phyloP scores from a whole-genome alignment of 108 stramenopile genomes.

The Skeletonema costatum region DNA sequence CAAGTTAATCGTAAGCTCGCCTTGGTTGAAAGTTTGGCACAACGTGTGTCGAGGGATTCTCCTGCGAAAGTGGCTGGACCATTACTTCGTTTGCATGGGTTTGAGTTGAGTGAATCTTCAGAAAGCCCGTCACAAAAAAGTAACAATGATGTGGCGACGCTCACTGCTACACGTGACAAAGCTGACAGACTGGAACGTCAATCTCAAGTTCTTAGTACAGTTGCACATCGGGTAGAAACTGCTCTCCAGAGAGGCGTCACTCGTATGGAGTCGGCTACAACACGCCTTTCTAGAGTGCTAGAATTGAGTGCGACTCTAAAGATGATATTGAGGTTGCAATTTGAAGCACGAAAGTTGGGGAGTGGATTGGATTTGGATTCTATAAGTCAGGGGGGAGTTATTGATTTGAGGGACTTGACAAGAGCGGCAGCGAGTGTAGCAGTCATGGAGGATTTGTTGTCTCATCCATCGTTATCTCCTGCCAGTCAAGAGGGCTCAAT shows the following conservation, averaged over 20 bases:
- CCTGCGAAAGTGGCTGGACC: slow-evolving; percentile 84
- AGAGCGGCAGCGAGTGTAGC: slow-evolving; percentile 81
- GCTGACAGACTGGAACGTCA: slow-evolving; percentile 75
- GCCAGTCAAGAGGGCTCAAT: slow-evolving; percentile 27
- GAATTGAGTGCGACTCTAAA: slow-evolving; percentile 72
- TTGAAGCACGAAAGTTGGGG: slow-evolving; percentile 74
- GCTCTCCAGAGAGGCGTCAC: slow-evolving; percentile 61
- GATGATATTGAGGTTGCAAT: slow-evolving; percentile 78
- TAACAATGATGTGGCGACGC: slow-evolving; percentile 23
- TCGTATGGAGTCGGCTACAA: slow-evolving; percentile 77
- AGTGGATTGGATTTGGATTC: slow-evolving; percentile 61
- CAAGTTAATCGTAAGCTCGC: slow-evolving; percentile 83
- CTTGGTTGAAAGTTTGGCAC: slow-evolving; percentile 77
- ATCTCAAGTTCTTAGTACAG: slow-evolving; percentile 63
- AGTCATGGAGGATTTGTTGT: slow-evolving; percentile 74
- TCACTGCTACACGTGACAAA: slow-evolving; percentile 58
- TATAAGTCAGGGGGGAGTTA: neutral
- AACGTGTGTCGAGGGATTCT: slow-evolving; percentile 67
- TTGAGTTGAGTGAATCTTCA: slow-evolving; percentile 24
- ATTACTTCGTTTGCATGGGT: slow-evolving; percentile 73
- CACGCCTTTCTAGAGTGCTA: slow-evolving; percentile 70
- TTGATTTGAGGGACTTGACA: slow-evolving; percentile 81
- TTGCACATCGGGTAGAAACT: slow-evolving; percentile 72
- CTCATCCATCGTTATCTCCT: slow-evolving; percentile 50
- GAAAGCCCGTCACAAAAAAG: slow-evolving; percentile 3